Evolutionary conservation across 2,329 filamentous ascomycete species (phyloP).

Genomic region (Fusarium virguliforme): DNA sequence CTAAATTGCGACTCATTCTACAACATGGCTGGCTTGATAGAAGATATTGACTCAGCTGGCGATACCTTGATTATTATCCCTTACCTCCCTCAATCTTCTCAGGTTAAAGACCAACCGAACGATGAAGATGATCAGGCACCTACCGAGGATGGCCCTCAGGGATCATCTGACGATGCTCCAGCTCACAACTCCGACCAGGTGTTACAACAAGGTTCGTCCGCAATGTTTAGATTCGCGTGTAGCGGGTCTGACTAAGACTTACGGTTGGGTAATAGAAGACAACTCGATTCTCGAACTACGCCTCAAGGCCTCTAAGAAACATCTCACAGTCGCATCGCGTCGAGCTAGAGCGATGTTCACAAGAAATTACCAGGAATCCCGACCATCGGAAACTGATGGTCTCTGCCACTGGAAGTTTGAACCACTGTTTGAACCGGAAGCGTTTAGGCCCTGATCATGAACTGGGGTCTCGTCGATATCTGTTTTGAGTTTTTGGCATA

Average conservation of each 20-base stretch:
- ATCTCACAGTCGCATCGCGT: slow-evolving; percentile 4
- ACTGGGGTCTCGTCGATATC: no score
- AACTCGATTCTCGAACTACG: background rate
- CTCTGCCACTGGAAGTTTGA: slow-evolving; percentile 36
- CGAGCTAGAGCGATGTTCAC: slow-evolving; percentile 13
- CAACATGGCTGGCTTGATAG: background rate
- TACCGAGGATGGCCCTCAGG: background rate
- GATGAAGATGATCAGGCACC: background rate
- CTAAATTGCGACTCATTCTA: background rate
- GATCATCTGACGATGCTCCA: background rate
- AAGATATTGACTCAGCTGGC: background rate
- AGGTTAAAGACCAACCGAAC: background rate
- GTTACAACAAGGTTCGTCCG: background rate
- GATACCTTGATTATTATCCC: slow-evolving; percentile 2
- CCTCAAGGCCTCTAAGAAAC: slow-evolving; percentile 7
- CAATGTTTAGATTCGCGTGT: background rate
- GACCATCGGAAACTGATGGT: slow-evolving; percentile 16
- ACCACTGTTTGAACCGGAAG: slow-evolving; percentile 35
- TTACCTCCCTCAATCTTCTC: background rate
- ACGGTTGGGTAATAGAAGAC: no score
- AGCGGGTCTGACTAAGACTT: background rate
- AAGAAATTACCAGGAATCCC: slow-evolving; percentile 2
- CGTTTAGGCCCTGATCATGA: no score
- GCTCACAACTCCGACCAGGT: background rate
- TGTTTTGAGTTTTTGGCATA: no score